Base-by-base conservation (phyloP, 441 rosid species). In the Viola pubescens region DNA sequence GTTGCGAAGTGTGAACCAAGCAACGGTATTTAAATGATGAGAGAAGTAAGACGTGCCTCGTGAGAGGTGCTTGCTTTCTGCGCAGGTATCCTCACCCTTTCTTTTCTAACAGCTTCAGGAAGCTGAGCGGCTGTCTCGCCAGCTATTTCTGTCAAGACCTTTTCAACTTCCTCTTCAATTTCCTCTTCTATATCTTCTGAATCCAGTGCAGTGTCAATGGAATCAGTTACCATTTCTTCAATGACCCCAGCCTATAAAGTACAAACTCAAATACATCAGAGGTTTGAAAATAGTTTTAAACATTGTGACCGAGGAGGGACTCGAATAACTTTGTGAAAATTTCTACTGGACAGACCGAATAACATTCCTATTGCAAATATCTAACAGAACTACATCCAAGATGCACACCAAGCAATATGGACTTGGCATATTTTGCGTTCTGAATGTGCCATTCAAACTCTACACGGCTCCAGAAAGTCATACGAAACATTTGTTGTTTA, bases 71-170 rank as follows among this genome's bases (percentile, higher is more conserved):
- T 71, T 47, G 75, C 73, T 62, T 46, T 53, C n/a, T 65, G 60
- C 11, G 73, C 61, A 56, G 75, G 66, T 52, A 56, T 61, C 63
- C 53, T 76, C 58, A 69, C 71, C 77, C 64, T 77, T 84, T 74
- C 81, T 71, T 77, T 75, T 78, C 44, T 46, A 37, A 58, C 41
- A 47, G 91, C 85, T 57, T 79, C 84, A 3, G 89, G 91, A 40
- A 87, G 83, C 73, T 83, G 82, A 16, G 89, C 89, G 53, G 91
- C 87, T 2, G 91, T 83, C 79, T 87, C 95, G 58, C 95, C 95
- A 3, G 95, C 95, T 52, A 87, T 72, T 19, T 83, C 81, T 34
- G 84, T 78, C 82, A 87, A 62, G 68, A 87, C 89, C 78, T 87
- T 80, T 63, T 87, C 91, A 65, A 87, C 89, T 70, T 87, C 95